Percentiles rank a stretch among this genome's conserved stretches.
Conservation (phyloP, 768 basidiomycete species). For the Piloderma croceum region DNA sequence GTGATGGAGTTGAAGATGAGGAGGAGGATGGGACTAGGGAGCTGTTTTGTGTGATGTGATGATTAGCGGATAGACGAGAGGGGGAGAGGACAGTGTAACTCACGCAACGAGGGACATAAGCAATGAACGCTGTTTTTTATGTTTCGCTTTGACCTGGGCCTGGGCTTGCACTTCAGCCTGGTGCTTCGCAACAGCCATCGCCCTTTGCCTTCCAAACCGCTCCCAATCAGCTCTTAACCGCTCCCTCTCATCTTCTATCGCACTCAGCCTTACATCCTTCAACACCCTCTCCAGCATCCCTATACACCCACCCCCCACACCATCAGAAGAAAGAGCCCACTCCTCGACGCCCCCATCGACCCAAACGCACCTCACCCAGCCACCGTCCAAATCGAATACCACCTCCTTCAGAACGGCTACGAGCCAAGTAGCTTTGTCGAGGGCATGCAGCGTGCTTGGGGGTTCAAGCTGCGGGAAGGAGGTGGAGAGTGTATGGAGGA, state of each 20-base stretch:
- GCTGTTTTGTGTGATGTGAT: constrained; percentile 9
- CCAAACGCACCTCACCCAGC: constrained; percentile 47
- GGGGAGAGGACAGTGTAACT: constrained; percentile 18
- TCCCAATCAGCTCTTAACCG: constrained; percentile 14
- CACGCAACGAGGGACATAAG: constrained; percentile 66
- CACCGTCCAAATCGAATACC: constrained; percentile 49
- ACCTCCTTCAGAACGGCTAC: constrained; percentile 52
- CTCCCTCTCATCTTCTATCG: constrained; percentile 36
- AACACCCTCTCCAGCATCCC: constrained; percentile 46
- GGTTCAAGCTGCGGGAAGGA: constrained; percentile 52
- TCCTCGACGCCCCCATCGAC: constrained; percentile 49
- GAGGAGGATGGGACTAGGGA: constrained; percentile 28
- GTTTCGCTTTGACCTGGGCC: constrained; percentile 38
- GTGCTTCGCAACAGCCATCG: too few relatives aligned
- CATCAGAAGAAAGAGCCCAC: constrained; percentile 37
- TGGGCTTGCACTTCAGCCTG: constrained; percentile 19
- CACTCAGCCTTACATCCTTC: constrained; percentile 45
- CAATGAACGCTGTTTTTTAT: constrained; percentile 68
- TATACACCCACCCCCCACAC: constrained; percentile 37
- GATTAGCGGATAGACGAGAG: neutral
- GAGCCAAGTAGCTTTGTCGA: constrained; percentile 57
- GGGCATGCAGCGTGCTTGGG: constrained; percentile 47
- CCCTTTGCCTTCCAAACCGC: constrained; percentile 16
- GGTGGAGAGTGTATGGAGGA: constrained; percentile 44
- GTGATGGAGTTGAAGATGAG: constrained; percentile 25